Evolutionary conservation across 1,284 basidiomycete genomes (phyloP), one percentile per base, ranked within the genome.

Genomic region (Trichosporon sp.): DNA sequence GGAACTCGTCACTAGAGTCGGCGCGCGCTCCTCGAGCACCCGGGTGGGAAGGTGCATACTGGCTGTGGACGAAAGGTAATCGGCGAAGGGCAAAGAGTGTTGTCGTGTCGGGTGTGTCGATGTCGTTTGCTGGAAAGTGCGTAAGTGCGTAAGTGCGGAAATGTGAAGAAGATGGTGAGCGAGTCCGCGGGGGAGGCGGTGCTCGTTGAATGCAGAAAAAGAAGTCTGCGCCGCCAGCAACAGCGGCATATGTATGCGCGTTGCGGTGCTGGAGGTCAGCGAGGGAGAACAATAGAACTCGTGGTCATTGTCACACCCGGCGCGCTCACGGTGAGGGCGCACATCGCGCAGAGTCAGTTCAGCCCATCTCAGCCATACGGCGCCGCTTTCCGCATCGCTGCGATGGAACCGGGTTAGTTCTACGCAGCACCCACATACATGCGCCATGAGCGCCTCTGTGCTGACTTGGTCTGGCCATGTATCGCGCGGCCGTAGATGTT

Each of bases 101-200:
- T 54, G 19, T 54, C 19, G 51, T 10, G 19, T 54, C 51, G 51
- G n/a, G 35, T 37, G 51, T 21, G 21, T 54, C 51, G 51, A 54
- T 21, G 51, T 54, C 51, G 43, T 48, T 3, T 48, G 46, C 2
- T 48, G 16, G 19, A 48, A 48, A 4, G 10, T 46, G 43, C 43
- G 43, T 46, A 16, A 46, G 43, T 46, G 43, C 12, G 43, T 5
- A 16, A 46, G 10, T n/a, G n/a, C n/a, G n/a, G n/a, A n/a, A n/a
- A n/a, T n/a, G n/a, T n/a, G n/a, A n/a, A n/a, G n/a, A n/a, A 16
- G 14, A 11, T 16, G n/a, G 7, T 5, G 5, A 16, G 51, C 51
- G 51, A 54, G 51, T 46, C n/a, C 43, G 43, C 51, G n/a, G 51
- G 51, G n/a, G 51, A 54, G 51, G 51, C 51, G 51, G 51, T 54